Evolutionary conservation across 2,329 filamentous ascomycete species (phyloP), one percentile per base, ranked within the genome.

Genomic region (Ophiocordyceps camponoti-floridani): DNA sequence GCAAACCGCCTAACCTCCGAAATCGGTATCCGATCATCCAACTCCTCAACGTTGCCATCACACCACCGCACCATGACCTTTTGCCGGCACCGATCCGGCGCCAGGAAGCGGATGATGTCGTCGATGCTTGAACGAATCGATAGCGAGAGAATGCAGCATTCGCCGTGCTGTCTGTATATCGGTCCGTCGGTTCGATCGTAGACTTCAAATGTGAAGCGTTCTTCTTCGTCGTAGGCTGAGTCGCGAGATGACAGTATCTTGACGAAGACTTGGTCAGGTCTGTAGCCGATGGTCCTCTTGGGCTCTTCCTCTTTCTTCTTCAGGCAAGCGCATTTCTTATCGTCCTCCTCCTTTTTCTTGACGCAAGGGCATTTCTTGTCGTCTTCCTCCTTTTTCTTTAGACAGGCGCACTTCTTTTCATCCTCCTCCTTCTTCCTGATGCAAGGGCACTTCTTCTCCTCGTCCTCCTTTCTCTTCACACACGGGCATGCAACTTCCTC

Each of bases 1-100:
- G 47, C 54, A 13, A 45, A 42, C 9, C 44, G 42, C 33, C 46
- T 43, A 19, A 60, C 38, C 19, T 57, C 53, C 4, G 47, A 42
- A 42, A 58, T 35, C 13, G 48, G 44, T 5, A 58, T 46, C 13
- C 46, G 26, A 2, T 48, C 46, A 35, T 50, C 51, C 12, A 61
- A 48, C 8, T 40, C 41, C 47, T 59, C 55, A 3, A 33, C 40
- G 8, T 44, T 47, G 14, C 52, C 56, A 43, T 56, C 48, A 12
- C 47, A 37, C 58, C 56, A 61, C 35, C 51, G 50, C 28, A 60
- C 56, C 26, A 55, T 9, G 4, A 58, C 53, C 46, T 53, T 55
- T 48, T 52, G 46, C 7, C 45, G 41, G 12, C 41, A 45, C 42
- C 43, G 42, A 41, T 58, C 53, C 19, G 53, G 52, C 13, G 49